Percentiles rank a stretch among this genome's conserved stretches.
These are phyloP conservation scores for Neurospora intermedia DNA, from an alignment of 495 filamentous ascomycete species.

Conservation along the genomic window DNA sequence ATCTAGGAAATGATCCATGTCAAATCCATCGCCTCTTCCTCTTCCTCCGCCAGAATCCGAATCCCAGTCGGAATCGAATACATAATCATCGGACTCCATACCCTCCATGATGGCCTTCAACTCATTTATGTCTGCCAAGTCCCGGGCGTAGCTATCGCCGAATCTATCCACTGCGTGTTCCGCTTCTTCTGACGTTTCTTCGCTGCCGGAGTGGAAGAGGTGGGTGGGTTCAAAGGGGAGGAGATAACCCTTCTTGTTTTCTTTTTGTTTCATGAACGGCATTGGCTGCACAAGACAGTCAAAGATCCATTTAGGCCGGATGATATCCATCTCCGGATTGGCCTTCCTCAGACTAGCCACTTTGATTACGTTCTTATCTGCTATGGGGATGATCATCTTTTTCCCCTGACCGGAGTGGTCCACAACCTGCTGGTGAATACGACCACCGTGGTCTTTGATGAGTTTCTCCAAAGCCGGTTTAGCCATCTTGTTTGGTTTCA, in stretches of 20 bases:
- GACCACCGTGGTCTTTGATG: constrained; percentile 82
- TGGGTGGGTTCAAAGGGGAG: constrained; percentile 43
- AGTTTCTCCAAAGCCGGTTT: constrained; percentile 79
- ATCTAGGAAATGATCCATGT: constrained; percentile 31
- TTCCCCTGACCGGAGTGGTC: constrained; percentile 27
- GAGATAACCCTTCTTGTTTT: constrained; percentile 43
- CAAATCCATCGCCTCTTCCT: constrained; percentile 11
- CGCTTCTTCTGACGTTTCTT: constrained; percentile 14
- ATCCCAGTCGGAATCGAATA: not conserved
- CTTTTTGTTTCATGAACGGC: constrained; percentile 32
- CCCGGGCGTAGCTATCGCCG: constrained; percentile 74
- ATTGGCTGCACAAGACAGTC: constrained; percentile 61
- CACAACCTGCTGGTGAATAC: constrained; percentile 57
- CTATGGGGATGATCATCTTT: constrained; percentile 56
- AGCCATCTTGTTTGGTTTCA: constrained; percentile 46
- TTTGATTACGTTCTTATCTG: constrained; percentile 76
- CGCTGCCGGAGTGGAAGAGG: constrained; percentile 31
- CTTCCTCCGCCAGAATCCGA: not conserved
- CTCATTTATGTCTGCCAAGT: constrained; percentile 51
- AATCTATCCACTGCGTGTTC: constrained; percentile 56
- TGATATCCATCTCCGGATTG: constrained; percentile 50
- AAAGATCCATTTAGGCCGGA: constrained; percentile 74
- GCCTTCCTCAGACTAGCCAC: constrained; percentile 71
- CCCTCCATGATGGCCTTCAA: constrained; percentile 44
- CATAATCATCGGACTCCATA: constrained; percentile 24